Evolutionary conservation across 2,329 filamentous ascomycete species (phyloP), one percentile per base, ranked within the genome.

Genomic region (Pseudogymnoascus sp.): DNA sequence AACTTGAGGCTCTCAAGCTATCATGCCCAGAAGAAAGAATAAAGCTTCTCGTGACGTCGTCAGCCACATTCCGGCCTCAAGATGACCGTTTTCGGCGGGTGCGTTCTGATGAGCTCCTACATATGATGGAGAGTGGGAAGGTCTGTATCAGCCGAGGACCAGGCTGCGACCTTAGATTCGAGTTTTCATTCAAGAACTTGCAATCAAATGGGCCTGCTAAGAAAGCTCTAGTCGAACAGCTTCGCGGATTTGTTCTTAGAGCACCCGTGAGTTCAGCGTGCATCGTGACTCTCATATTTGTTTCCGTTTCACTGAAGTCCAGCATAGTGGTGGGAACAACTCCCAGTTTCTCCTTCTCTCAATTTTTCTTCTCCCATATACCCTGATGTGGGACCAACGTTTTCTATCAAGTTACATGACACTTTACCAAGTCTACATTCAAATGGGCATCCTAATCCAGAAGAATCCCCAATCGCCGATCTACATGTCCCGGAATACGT

Each of bases 251-350:
- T 6, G 59, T 38, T 38, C 59, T 60, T 40, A 21, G 11, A 5
- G 34, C 59, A 21, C n/a, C 59, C 28, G 49, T 56, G 49, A 56
- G 49, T 60, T 60, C 16, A 25, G 38, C 34, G 18, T 38, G 18
- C 3, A 60, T 25, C 59, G 21, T 40, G 21, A 60, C 36, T 21
- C 21, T 38, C 34, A 18, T 23, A 7, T 40, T 23, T n/a, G 14
- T 42, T 25, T 42, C 11, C 23, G 16, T 40, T 18, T 60, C 12
- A 25, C 59, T 60, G 34, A 38, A 25, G n/a, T 3, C n/a, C 8
- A 4, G 7, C 7, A 5, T 60, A 72, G 71, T 59, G 70, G 61
- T 72, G 70, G 70, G 60, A 62, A 60, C 66, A 68, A 16, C 62
- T 72, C 6, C 67, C 61, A 21, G 53, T 73, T 8, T 69, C 65